Evolutionary conservation across 192 early-diverging fungal genomes (phyloP).

Genomic region (Backusella psychrophila): DNA sequence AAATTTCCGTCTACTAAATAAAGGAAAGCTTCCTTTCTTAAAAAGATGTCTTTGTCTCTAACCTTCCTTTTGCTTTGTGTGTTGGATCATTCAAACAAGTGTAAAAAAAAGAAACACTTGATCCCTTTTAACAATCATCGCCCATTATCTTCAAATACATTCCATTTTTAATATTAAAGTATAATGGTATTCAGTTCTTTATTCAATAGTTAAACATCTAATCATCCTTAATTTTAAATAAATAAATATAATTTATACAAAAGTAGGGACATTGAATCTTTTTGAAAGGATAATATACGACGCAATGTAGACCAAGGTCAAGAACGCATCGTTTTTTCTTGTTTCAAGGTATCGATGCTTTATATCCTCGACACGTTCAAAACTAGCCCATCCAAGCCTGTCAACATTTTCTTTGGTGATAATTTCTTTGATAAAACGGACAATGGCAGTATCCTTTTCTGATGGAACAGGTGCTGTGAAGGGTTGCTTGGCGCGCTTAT

Average conservation of each 20-base stretch:
- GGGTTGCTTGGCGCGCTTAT: not conserved
- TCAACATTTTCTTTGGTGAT: not conserved
- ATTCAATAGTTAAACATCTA: not conserved
- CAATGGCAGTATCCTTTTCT: not conserved
- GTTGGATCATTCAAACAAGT: not conserved
- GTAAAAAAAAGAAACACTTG: not conserved
- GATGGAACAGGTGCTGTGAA: not conserved
- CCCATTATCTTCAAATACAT: no score
- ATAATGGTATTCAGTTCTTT: not conserved
- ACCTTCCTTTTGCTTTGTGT: not conserved
- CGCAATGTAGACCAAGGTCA: not conserved
- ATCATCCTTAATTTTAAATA: not conserved
- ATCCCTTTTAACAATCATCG: not conserved
- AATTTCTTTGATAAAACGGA: not conserved
- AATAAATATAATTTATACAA: no score
- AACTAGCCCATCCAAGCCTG: not conserved
- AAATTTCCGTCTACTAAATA: not conserved
- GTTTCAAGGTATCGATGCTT: not conserved
- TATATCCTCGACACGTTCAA: not conserved
- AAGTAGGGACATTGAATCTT: no score
- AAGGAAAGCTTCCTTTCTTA: not conserved
- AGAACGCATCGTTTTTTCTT: not conserved
- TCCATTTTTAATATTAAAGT: no score
- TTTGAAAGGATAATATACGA: not conserved
- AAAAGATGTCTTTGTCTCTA: not conserved